Percentiles rank a stretch among this genome's conserved stretches.
phyloP scores from a whole-genome alignment of 148 eudicot genomes.

The Polygonum aviculare region DNA sequence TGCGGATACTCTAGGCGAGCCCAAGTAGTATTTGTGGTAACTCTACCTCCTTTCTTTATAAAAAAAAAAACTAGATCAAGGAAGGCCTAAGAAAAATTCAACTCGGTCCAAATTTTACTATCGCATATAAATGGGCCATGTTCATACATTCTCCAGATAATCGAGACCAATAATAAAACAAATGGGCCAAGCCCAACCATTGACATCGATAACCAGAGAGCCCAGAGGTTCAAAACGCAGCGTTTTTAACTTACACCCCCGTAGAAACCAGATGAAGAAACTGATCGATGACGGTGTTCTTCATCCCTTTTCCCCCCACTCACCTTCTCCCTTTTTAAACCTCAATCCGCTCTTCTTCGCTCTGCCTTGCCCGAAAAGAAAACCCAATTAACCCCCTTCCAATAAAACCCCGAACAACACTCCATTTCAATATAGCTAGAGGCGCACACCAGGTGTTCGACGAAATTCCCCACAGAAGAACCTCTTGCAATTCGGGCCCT shows the following conservation, averaged over 20 bases:
- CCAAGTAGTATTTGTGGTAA: no score
- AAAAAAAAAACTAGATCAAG: no score
- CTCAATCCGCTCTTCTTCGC: not conserved
- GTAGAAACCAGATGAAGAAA: not conserved
- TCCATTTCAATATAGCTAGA: not conserved
- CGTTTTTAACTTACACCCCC: not conserved
- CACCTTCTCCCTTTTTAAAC: not conserved
- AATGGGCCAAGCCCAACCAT: not conserved
- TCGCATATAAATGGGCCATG: no score
- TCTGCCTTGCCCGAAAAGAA: constrained; percentile 12
- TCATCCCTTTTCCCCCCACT: not conserved
- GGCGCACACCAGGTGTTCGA: constrained; percentile 1
- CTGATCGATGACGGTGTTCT: not conserved
- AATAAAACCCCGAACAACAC: not conserved
- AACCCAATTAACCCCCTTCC: not conserved
- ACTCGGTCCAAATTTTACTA: no score
- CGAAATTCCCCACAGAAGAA: not conserved
- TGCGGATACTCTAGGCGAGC: no score
- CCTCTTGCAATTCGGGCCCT: not conserved
- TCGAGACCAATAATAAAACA: not conserved
- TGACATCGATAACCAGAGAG: not conserved
- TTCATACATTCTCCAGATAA: no score
- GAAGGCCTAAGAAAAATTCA: no score
- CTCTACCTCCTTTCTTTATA: no score
- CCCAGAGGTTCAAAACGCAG: not conserved